A percentile compares a stretch with the other conserved stretches of the same genome.
Evolutionary conservation across 2,329 filamentous ascomycete genomes (phyloP).

Genomic region (Cryphonectria parasitica): DNA sequence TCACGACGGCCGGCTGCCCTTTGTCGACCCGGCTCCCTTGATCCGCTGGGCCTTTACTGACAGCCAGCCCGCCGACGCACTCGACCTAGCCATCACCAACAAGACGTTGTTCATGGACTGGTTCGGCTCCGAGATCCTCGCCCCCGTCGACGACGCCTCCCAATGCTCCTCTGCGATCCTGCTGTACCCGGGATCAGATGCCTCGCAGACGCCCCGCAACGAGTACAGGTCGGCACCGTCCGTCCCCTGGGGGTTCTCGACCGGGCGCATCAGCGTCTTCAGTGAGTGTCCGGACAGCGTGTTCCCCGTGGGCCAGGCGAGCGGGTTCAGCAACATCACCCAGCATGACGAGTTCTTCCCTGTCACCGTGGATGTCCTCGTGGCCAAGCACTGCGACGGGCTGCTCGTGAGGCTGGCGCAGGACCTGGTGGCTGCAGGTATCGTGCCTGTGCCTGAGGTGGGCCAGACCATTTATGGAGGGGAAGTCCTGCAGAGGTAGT

Average conservation of each 20-base stretch:
- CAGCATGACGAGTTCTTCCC: slow-evolving; percentile 55
- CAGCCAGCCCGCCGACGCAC: slow-evolving; percentile 32
- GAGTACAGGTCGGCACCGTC: slow-evolving; percentile 45
- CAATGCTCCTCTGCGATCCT: slow-evolving; percentile 53
- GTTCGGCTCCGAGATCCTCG: slow-evolving; percentile 51
- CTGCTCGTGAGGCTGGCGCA: slow-evolving; percentile 58
- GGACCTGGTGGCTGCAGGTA: slow-evolving; percentile 53
- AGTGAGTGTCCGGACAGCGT: slow-evolving; percentile 47
- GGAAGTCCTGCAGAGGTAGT: slow-evolving; percentile 30
- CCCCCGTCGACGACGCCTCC: slow-evolving; percentile 41
- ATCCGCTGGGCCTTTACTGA: slow-evolving; percentile 43
- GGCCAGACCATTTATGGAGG: slow-evolving; percentile 41
- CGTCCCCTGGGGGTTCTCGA: slow-evolving; percentile 51
- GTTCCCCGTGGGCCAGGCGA: slow-evolving; percentile 47
- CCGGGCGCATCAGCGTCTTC: slow-evolving; percentile 40
- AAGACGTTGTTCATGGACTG: slow-evolving; percentile 53
- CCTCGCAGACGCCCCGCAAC: slow-evolving; percentile 40
- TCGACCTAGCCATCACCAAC: slow-evolving; percentile 49
- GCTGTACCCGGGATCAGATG: slow-evolving; percentile 47
- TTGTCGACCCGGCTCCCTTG: slow-evolving; percentile 43
- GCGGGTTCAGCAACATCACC: slow-evolving; percentile 43
- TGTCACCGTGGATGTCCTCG: slow-evolving; percentile 61
- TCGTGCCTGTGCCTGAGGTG: slow-evolving; percentile 49
- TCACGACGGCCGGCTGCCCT: slow-evolving; percentile 41
- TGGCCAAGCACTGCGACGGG: slow-evolving; percentile 63